Evolutionary conservation across 495 filamentous ascomycete genomes (phyloP), one percentile per base, ranked within the genome.

Genomic region (Trichoderma erinaceum): DNA sequence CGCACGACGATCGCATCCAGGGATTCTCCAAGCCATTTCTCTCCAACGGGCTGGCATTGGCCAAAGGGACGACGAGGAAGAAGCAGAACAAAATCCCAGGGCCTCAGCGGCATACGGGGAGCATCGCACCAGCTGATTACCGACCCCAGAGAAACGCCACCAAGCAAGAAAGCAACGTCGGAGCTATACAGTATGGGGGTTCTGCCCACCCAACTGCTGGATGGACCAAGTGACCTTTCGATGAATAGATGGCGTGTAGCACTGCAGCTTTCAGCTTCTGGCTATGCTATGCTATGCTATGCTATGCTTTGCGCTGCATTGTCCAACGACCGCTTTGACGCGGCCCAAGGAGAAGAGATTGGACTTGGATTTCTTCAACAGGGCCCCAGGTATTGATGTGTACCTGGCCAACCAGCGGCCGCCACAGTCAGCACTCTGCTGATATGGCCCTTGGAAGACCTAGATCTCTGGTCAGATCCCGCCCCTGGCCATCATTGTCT

Each of bases 21-120:
- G 56, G 56, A 61, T 61, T 61, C 56, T 61, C 56, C 56, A 61
- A 61, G n/a, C 48, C 48, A 52, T 52, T 52, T 52, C 35, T 0
- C 21, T 23, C 8, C n/a, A 52, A 16, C 48, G 10, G n/a, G 16
- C 10, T 23, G 35, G 35, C 35, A 10, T 10, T 38, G 5, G 32
- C 32, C 32, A 46, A n/a, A 56, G 50, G 50, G n/a, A 21, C 50
- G 21, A 21, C 50, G 11, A 21, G n/a, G 7, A 32, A 13, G 6
- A 29, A 61, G 25, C 16, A 13, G 29, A 61, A 16, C 25, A 61
- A 61, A 61, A 25, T 61, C 56, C 56, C 56, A 23, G 27, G 25
- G 56, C 10, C 25, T 23, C n/a, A 21, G 48, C 48, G 48, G 48
- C 48, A 21, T 11, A 18, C 48, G 21, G 18, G 18, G 35, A 38